These are phyloP conservation scores for Epichloe coenophiala DNA, from an alignment of 2,329 filamentous ascomycete species.

Conservation along the genomic window DNA sequence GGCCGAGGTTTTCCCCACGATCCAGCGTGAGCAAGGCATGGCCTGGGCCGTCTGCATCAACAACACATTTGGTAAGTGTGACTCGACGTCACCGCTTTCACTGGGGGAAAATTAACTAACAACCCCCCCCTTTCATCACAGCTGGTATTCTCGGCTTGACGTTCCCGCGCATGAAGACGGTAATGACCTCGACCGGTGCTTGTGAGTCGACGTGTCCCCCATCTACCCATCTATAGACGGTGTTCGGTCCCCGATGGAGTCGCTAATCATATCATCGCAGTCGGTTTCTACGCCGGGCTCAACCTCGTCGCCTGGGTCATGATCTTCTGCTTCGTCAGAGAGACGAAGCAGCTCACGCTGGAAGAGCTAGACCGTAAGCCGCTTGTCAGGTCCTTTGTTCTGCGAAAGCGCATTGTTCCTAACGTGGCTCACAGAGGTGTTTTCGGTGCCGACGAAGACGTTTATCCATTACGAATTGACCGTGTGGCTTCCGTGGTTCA, in stretches of 20 bases:
- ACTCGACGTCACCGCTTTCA: too few species aligned
- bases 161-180: conserved; percentile 29
- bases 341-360: conserved; percentile 34
- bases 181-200: conserved; percentile 18
- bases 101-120: too few species aligned
- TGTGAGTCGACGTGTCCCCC: conserved; percentile 9
- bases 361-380: conserved; percentile 23
- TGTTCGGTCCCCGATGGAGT: too few species aligned
- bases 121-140: not conserved
- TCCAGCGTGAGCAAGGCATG: conserved; percentile 55
- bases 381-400: not conserved
- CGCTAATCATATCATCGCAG: not conserved
- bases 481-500: conserved; percentile 23
- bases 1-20: conserved; percentile 53
- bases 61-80: conserved; percentile 13
- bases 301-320: conserved; percentile 30
- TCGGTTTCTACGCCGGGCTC: conserved; percentile 30
- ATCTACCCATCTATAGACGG: not conserved
- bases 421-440: conserved; percentile 13
- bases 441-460: conserved; percentile 17
- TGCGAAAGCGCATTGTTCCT: not conserved
- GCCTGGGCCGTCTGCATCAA: conserved; percentile 39
- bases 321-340: conserved; percentile 34
- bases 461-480: conserved; percentile 20
- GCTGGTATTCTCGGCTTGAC: conserved; percentile 26